phyloP scores from a whole-genome alignment of 2,329 filamentous ascomycete genomes.

The Fusarium sterilihyphosum region DNA sequence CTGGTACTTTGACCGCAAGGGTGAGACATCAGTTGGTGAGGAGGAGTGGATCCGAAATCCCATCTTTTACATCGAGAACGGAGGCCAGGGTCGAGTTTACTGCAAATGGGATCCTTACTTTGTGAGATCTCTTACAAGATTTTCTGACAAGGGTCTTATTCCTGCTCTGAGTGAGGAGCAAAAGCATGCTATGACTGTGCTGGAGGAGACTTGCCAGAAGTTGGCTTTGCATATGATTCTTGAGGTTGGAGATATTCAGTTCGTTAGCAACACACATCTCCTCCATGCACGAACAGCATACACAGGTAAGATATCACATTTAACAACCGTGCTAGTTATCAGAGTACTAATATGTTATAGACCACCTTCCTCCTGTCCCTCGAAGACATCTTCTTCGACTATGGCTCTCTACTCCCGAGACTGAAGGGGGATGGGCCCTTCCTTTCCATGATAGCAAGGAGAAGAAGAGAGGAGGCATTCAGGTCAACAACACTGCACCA shows the following conservation, averaged over 20 bases:
- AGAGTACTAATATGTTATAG: conserved; percentile 37
- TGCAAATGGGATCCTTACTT: conserved; percentile 94
- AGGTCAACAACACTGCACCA: conserved; percentile 83
- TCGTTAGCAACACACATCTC: conserved; percentile 81
- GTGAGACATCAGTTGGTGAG: conserved; percentile 78
- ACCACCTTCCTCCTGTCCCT: conserved; percentile 71
- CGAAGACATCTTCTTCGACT: conserved; percentile 82
- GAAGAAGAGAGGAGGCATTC: conserved; percentile 89
- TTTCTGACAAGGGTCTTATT: conserved; percentile 77
- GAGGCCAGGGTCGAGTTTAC: conserved; percentile 60
- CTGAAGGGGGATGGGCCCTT: conserved; percentile 85
- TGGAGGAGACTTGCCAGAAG: conserved; percentile 77
- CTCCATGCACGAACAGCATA: conserved; percentile 86
- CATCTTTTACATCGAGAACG: conserved; percentile 81
- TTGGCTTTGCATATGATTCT: conserved; percentile 85
- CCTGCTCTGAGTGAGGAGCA: conserved; percentile 77
- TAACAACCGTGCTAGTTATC: accelerated
- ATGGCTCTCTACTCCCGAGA: conserved; percentile 85
- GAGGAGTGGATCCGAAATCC: conserved; percentile 77
- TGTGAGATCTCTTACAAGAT: conserved; percentile 77
- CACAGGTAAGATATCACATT: conserved; percentile 49
- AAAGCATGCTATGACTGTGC: conserved; percentile 67
- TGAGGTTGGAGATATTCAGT: conserved; percentile 89
- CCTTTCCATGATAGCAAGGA: conserved; percentile 83
- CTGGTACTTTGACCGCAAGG: conserved; percentile 95